Base-by-base conservation (phyloP, 2,329 filamentous ascomycete genomes). In the Ophiostoma australiae region DNA sequence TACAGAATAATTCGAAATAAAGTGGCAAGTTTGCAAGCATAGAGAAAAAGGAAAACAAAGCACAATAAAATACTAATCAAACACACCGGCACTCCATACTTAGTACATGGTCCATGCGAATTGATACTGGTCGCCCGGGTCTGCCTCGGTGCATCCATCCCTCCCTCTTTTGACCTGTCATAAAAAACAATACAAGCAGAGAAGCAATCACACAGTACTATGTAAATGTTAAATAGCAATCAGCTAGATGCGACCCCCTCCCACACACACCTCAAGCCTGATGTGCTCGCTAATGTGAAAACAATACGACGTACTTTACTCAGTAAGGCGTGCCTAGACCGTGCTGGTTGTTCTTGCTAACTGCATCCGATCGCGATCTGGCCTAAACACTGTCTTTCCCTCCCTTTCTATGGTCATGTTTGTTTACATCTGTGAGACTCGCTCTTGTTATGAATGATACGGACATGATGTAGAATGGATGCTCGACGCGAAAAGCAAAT, bases 371-470 rank as follows among this genome's bases (percentile, higher is more conserved):
- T 58, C 52, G 27, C 52, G 52, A 58, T 31, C 52, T 2, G n/a
- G n/a, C 13, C n/a, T 13, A 27, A 15, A 8, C 23, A 23, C n/a
- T 58, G 52, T 58, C 52, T 58, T 13, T 23, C n/a, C 10, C 52
- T 58, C 52, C 52, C 52, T 58, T 31, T 58, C 23, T 27, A 17
- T 58, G 52, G 52, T 27, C 44, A 58, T 58, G 52, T 58, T 58
- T 58, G 52, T 13, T 58, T 58, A 58, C 20, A 48, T 13, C 39
- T n/a, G n/a, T n/a, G n/a, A 41, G 10, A 41, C 39, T n/a, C n/a
- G n/a, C n/a, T n/a, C n/a, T n/a, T 41, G 39, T 41, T 41, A 11
- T 41, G 11, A 8, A 41, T 41, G 7, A 41, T 41, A 41, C 35
- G 11, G 8, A 11, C 10, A 41, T 11, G 7, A 41, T 41, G 4